Evolutionary conservation across 345 rosid genomes (phyloP), one percentile per base, ranked within the genome.

Genomic region (Salix viminalis): DNA sequence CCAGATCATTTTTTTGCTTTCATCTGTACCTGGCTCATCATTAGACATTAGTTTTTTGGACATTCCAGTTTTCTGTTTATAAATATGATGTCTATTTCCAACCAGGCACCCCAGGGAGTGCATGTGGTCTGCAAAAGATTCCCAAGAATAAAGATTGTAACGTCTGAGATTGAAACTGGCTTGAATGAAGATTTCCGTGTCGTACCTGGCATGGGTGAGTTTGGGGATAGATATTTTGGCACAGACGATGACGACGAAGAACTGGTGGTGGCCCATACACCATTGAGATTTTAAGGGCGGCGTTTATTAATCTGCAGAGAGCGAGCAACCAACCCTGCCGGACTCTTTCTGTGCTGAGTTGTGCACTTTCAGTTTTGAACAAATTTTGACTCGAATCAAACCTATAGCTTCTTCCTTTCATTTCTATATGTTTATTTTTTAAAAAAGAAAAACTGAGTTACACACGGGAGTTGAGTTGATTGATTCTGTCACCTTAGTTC

Each of bases 21-120:
- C 60, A 37, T 30, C 56, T 24, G 2, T 67, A 36, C 54, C 42
- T 30, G 64, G 24, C 10, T 54, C 48, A 46, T 62, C 64, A 62
- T 5, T 46, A 3, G 6, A 14, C 4, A 19, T 46, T n/a, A 30
- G 24, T 44, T 48, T 36, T 18, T 42, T 18, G 26, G 32, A 41
- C 37, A 18, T 6, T 94, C 87, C 36, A 54, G 60, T 30, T 67
- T 71, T 75, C 60, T 75, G 75, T 46, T 44, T 82, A 26, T 12
- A 60, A 62, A 37, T 28, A 26, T 70, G 97, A 92, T 26, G 91
- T 28, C 26, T 76, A n/a, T 39, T 46, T 78, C 78, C 70, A 70
- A 70, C 67, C 89, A 96, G 98, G 98, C 98, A 84, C 99, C 99
- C 79, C 98, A 93, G 78, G 97, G 99, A 81, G 97, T 93, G 68